Conservation (phyloP, 768 basidiomycete species). For the Mycena pura region DNA sequence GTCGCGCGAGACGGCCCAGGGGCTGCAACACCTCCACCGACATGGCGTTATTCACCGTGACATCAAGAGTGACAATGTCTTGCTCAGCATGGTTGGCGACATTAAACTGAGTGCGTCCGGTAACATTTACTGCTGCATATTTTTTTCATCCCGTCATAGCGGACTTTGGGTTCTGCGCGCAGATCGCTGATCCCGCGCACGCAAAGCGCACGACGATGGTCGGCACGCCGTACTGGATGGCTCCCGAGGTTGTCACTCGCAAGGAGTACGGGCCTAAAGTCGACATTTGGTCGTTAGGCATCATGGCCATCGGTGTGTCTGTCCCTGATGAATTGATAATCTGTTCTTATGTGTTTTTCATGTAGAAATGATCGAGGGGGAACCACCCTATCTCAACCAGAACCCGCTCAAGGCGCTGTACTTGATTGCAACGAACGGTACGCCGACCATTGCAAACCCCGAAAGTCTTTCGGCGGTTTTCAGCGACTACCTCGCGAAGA, state of each 20-base stretch:
- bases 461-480: constrained; percentile 75
- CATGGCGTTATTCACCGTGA: constrained; percentile 99
- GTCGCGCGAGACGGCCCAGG: constrained; percentile 89
- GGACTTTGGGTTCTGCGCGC: constrained; percentile 99
- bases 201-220: constrained; percentile 98
- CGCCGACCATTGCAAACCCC: constrained; percentile 94
- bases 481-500: constrained; percentile 87
- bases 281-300: constrained; percentile 97
- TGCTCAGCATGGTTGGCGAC: constrained; percentile 91
- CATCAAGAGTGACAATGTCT: constrained; percentile 98
- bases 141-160: constrained; percentile 51
- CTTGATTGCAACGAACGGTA: constrained; percentile 97
- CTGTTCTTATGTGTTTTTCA: no score
- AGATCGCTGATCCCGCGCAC: constrained; percentile 88
- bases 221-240: constrained; percentile 99
- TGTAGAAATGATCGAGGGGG: constrained; percentile 97
- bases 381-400: constrained; percentile 95
- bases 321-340: no score
- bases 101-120: constrained; percentile 95
- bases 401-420: constrained; percentile 97
- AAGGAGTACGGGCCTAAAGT: constrained; percentile 99
- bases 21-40: constrained; percentile 91
- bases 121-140: no score
- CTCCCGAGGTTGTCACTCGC: constrained; percentile 95
- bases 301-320: constrained; percentile 91